A percentile compares a stretch with the other conserved stretches of the same genome.
These are phyloP conservation scores for Ceratocystis harringtonii DNA, from an alignment of 2,329 filamentous ascomycete species.

Conservation along the genomic window DNA sequence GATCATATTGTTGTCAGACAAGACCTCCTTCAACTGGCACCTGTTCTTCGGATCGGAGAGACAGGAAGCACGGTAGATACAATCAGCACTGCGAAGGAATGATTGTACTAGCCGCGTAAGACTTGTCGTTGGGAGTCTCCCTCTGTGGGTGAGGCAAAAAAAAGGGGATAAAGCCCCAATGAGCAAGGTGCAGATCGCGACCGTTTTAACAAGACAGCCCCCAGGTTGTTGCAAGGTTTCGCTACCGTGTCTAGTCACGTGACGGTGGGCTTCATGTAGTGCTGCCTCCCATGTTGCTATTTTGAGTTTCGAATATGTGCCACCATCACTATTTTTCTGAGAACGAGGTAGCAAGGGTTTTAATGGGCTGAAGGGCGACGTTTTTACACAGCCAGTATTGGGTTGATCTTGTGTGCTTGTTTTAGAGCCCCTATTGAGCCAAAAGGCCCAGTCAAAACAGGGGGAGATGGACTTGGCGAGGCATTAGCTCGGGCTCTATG, in stretches of 20 bases:
- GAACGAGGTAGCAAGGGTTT: not conserved
- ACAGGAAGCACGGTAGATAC: not conserved
- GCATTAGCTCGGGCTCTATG: too few species aligned
- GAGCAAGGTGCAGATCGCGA: not conserved
- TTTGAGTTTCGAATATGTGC: not conserved
- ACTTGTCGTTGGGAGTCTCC: not conserved
- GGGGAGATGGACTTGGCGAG: not conserved
- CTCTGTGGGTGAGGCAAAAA: not conserved
- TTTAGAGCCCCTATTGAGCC: not conserved
- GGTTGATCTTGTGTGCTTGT: not conserved
- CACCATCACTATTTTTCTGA: not conserved
- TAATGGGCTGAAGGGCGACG: too few species aligned
- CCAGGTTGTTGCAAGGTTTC: not conserved
- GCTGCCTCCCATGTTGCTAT: not conserved
- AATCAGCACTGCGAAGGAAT: not conserved
- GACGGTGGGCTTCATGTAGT: not conserved
- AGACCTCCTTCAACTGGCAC: too few species aligned
- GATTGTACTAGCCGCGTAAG: not conserved
- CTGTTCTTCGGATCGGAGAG: not conserved
- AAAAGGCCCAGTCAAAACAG: not conserved
- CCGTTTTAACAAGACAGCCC: not conserved
- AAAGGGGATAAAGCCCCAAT: not conserved
- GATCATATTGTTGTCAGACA: not conserved
- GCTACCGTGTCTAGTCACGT: not conserved
- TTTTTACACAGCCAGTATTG: not conserved